A percentile compares a stretch with the other conserved stretches of the same genome.
phyloP scores from a whole-genome alignment of 2,329 filamentous ascomycete genomes.

The Periconia sp. region DNA sequence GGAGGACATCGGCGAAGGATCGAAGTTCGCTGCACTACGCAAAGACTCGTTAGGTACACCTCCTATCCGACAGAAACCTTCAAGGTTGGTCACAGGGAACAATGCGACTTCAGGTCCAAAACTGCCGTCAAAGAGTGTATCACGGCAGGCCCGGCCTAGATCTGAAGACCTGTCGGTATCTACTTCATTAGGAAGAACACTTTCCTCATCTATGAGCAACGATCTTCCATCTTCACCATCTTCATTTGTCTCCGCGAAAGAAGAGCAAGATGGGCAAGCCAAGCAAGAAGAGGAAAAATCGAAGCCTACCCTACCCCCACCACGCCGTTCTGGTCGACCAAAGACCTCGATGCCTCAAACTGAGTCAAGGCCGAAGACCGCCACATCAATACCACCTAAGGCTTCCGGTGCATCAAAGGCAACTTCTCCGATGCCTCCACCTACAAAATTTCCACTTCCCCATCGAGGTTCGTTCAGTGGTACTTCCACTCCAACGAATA shows the following conservation, averaged over 20 bases:
- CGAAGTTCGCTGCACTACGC: constrained; percentile 23
- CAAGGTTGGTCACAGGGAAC: constrained; percentile 26
- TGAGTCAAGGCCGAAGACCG: constrained; percentile 15
- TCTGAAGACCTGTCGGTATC: constrained; percentile 32
- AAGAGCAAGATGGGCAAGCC: constrained; percentile 40
- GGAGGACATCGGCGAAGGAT: constrained; percentile 19
- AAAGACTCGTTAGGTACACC: constrained; percentile 33
- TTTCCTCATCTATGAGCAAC: constrained; percentile 35
- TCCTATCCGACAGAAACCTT: constrained; percentile 31
- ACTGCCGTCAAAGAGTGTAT: constrained; percentile 21
- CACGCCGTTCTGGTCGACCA: constrained; percentile 34
- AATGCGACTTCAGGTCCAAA: constrained; percentile 25
- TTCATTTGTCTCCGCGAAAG: constrained; percentile 44
- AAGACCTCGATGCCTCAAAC: constrained; percentile 4
- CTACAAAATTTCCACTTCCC: constrained; percentile 26
- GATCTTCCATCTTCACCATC: constrained; percentile 36
- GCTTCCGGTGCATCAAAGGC: constrained; percentile 43
- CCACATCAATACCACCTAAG: constrained; percentile 27
- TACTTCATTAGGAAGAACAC: constrained; percentile 13
- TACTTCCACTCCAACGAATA: constrained; percentile 23
- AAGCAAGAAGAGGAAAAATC: constrained; percentile 26
- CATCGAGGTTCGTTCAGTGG: constrained; percentile 28
- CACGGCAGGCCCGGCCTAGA: constrained; percentile 23
- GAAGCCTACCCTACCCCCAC: constrained; percentile 44
- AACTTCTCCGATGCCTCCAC: constrained; percentile 28